phyloP scores from a whole-genome alignment of 129 eudicot species.

The Oenanthe sinensis region DNA sequence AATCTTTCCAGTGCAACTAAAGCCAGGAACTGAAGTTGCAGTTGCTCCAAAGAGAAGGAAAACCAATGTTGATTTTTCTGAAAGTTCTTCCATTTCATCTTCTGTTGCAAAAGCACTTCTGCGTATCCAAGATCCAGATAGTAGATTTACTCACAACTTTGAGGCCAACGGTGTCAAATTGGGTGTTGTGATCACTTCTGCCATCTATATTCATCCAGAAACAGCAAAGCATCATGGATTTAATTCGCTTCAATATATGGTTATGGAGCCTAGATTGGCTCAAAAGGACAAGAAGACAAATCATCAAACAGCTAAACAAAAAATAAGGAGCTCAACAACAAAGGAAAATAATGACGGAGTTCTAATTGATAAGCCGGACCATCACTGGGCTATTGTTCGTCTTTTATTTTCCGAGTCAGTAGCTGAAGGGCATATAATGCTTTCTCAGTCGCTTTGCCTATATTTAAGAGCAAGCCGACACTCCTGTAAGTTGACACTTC shows the following conservation, averaged over 20 bases:
- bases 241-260: constrained; percentile 46
- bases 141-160: constrained; percentile 42
- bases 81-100: constrained; percentile 23
- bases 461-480: constrained; percentile 63
- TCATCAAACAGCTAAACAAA: constrained; percentile 22
- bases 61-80: constrained; percentile 21
- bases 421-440: constrained; percentile 84
- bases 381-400: constrained; percentile 47
- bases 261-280: constrained; percentile 55
- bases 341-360: constrained; percentile 41
- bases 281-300: constrained; percentile 35
- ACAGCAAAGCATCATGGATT: constrained; percentile 51
- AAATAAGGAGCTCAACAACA: constrained; percentile 27
- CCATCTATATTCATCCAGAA: constrained; percentile 77
- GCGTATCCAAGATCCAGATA: constrained; percentile 75
- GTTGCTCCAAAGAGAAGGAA: constrained; percentile 92
- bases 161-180: constrained; percentile 40
- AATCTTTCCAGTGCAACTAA: constrained; percentile 75
- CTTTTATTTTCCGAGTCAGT: constrained; percentile 60
- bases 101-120: constrained; percentile 46
- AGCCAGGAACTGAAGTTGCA: constrained; percentile 82
- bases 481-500: constrained; percentile 54
- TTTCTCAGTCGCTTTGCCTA: constrained; percentile 63
- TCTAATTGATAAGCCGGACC: constrained; percentile 29
- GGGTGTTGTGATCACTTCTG: constrained; percentile 59